Evolutionary conservation across 2,329 filamentous ascomycete species (phyloP), one percentile per base, ranked within the genome.

Genomic region (Paraphaeosphaeria sporulosa): DNA sequence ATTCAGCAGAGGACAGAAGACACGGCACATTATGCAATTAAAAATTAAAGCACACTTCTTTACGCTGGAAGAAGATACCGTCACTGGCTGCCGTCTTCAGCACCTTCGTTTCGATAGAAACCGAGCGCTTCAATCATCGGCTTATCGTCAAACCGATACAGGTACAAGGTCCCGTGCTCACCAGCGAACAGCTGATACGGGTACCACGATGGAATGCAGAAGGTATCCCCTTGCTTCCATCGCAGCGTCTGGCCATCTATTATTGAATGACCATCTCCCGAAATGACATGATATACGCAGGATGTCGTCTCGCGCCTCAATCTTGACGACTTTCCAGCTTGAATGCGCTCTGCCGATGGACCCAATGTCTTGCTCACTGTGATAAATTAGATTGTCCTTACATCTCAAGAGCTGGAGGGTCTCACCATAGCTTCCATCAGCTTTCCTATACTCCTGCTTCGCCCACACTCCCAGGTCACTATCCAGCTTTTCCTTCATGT

Each of bases 61-160:
- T 27, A 27, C 25, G 3, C 25, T 27, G 25, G 25, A 27, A 27
- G 25, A 10, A 40, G 25, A 9, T 43, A 13, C 21, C 27, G 27
- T 30, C 15, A 42, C 13, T 15, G 17, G 32, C 21, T 8, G 15
- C 42, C n/a, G 19, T 4, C 13, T 43, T 54, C 23, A 25, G 25
- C 32, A 25, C 23, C 17, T 15, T 43, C 36, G n/a, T 23, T 67
- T 2, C 82, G 72, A 63, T 85, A 86, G 56, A 86, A 85, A 0
- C 84, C 85, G 34, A 87, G 68, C 0, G 80, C 73, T 12, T 75
- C 79, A 2, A 86, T 71, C 83, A 87, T 85, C 0, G 84, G 84
- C 72, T 81, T 83, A 62, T 87, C 85, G 62, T 85, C 80, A 61
- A 86, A 86, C 0, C 81, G 76, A 61, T 85, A 86, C 30, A 87